Evolutionary conservation across 192 early-diverging fungal genomes (phyloP), one percentile per base, ranked within the genome.

Genomic region (Cetraspora pellucida): DNA sequence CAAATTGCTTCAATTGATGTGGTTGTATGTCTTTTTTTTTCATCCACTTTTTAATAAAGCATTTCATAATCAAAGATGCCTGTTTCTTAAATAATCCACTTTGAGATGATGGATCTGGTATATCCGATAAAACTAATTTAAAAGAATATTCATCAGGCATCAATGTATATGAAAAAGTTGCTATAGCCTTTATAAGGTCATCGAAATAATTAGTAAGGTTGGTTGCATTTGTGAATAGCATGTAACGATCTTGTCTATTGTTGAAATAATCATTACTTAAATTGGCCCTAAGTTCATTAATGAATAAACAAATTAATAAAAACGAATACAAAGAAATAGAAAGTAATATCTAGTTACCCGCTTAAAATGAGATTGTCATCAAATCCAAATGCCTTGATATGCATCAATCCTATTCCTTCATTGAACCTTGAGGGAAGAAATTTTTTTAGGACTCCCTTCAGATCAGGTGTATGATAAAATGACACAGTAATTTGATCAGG

Each of bases 221-320:
- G 43, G 68, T 67, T 3, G 81, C 75, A 37, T 89, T 81, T 0
- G 83, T 64, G 74, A 98, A 91, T 72, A 84, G 77, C 63, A 98
- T 87, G 67, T 97, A 98, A 25, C 98, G 91, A 84, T 99, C 98
- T 81, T 99, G 98, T 10, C 97, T 88, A 84, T 94, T 90, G 17
- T 89, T 91, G 85, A 99, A 99, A 81, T 99, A 99, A 78, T 99
- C 96, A 17, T 85, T 87, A 81, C 90, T 95, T 70, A 98, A 85
- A 75, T 98, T 98, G 10, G 96, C 98, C 0, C 97, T 96, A 47
- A 28, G 30, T n/a, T 14, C 5, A 81, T 3, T 11, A 54, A 17
- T 21, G 25, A 7, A 4, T n/a, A 30, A 14, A 66, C 1, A 25
- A 44, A 30, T 23, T 17, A 43, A 81, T 30, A 28, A 4, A 44